Conservation (phyloP, 192 early-diverging fungal genomes). For the Umbelopsis sp. region DNA sequence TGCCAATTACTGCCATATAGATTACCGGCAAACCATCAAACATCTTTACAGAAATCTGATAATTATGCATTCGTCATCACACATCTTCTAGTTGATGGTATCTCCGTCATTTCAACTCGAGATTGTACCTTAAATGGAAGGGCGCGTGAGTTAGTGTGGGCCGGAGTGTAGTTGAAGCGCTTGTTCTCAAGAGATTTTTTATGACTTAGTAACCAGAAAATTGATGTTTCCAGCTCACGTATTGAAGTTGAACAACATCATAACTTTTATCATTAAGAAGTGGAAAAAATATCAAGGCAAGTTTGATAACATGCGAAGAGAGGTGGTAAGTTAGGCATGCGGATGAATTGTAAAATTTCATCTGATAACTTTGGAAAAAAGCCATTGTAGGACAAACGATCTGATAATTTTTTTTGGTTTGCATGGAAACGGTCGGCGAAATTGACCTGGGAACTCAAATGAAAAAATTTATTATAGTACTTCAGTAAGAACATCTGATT, state of each 20-base stretch:
- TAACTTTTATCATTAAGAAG: too few species aligned
- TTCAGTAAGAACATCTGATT: neutral
- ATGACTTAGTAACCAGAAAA: too few species aligned
- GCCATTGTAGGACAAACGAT: neutral
- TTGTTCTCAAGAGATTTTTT: neutral
- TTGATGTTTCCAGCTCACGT: too few species aligned
- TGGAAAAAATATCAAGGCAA: too few species aligned
- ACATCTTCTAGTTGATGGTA: neutral
- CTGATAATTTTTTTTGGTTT: slow-evolving; percentile 10
- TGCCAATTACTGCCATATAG: too few species aligned
- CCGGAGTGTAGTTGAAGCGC: neutral
- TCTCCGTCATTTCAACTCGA: neutral
- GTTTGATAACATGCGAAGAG: too few species aligned
- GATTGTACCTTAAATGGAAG: neutral
- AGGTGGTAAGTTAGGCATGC: too few species aligned
- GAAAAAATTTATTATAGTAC: neutral
- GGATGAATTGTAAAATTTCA: neutral
- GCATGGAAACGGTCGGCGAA: neutral
- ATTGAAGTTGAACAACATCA: too few species aligned
- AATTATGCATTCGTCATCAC: slow-evolving; percentile 4
- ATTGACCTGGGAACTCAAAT: neutral
- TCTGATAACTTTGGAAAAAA: neutral
- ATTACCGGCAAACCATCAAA: too few species aligned
- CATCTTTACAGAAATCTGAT: neutral
- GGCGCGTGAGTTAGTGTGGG: slow-evolving; percentile 1